Conservation (phyloP, 1,139 yeast species). For the Arxiozyma bovina region DNA sequence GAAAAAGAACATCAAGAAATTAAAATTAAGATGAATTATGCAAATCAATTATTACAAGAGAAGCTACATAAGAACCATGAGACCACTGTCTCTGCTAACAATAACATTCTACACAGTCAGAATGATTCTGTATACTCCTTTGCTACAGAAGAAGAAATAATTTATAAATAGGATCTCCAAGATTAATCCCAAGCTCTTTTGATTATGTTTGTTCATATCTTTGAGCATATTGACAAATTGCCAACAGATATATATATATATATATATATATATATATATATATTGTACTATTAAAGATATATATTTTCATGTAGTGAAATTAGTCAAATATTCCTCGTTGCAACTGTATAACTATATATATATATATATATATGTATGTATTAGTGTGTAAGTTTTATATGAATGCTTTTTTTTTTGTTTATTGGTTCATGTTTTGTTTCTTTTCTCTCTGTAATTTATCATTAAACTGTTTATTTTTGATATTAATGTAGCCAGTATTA, state of each 20-base stretch:
- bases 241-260: too few relatives aligned
- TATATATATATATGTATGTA: not conserved
- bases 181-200: too few relatives aligned
- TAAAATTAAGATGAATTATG: slow-evolving; percentile 8
- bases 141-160: slow-evolving; percentile 24
- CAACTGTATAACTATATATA: not conserved
- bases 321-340: not conserved
- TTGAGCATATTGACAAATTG: not conserved
- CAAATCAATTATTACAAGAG: not conserved
- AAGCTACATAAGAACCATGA: not conserved
- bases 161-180: slow-evolving; percentile 7
- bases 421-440: not conserved
- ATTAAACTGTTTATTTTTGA: slow-evolving; percentile 72
- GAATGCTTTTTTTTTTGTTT: not conserved
- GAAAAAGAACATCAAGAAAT: slow-evolving; percentile 12
- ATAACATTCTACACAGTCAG: not conserved
- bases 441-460: slow-evolving; percentile 43
- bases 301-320: not conserved
- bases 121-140: slow-evolving; percentile 23
- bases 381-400: not conserved
- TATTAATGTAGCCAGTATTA: slow-evolving; percentile 41
- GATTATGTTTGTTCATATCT: not conserved
- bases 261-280: too few relatives aligned
- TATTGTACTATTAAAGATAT: too few relatives aligned
- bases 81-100: not conserved